phyloP scores from a whole-genome alignment of 768 basidiomycete genomes.

The Boletus huronensis region DNA sequence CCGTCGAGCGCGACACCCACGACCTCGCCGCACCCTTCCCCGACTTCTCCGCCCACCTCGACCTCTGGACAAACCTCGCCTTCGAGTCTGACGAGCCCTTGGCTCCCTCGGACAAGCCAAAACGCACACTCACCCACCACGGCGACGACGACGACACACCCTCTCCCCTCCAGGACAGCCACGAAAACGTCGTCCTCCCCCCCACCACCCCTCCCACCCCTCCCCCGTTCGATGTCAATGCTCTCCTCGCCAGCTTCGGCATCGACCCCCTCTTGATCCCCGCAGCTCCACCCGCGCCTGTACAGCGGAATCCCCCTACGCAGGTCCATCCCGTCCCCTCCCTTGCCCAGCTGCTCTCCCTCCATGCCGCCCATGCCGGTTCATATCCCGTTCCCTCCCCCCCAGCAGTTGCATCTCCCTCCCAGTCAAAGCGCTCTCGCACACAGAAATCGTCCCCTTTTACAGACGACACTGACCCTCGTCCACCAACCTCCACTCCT shows the following conservation, averaged over 20 bases:
- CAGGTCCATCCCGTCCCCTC: slow-evolving; percentile 42
- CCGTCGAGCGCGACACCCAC: slow-evolving; percentile 42
- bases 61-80: slow-evolving; percentile 78
- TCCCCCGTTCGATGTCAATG: slow-evolving; percentile 44
- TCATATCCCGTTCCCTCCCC: slow-evolving; percentile 19
- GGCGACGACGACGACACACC: slow-evolving; percentile 38
- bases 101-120: slow-evolving; percentile 31
- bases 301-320: slow-evolving; percentile 27
- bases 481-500: slow-evolving; percentile 29
- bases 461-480: slow-evolving; percentile 9
- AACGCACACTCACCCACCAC: slow-evolving; percentile 33
- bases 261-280: slow-evolving; percentile 42
- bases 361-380: slow-evolving; percentile 43
- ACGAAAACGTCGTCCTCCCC: slow-evolving; percentile 56
- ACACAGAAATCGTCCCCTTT: slow-evolving; percentile 49
- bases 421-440: slow-evolving; percentile 49
- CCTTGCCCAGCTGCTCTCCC: slow-evolving; percentile 66
- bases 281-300: slow-evolving; percentile 19
- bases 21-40: slow-evolving; percentile 63
- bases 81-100: slow-evolving; percentile 75
- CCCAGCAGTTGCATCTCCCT: slow-evolving; percentile 14
- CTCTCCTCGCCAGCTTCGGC: slow-evolving; percentile 36
- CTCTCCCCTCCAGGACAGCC: slow-evolving; percentile 39
- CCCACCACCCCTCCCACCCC: slow-evolving; percentile 36
- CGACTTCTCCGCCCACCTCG: slow-evolving; percentile 73